Percentiles rank a stretch among this genome's conserved stretches.
Evolutionary conservation across 225 moss, liverwort and hornwort genomes (phyloP).

Genomic region (Sphagnum tenellum): DNA sequence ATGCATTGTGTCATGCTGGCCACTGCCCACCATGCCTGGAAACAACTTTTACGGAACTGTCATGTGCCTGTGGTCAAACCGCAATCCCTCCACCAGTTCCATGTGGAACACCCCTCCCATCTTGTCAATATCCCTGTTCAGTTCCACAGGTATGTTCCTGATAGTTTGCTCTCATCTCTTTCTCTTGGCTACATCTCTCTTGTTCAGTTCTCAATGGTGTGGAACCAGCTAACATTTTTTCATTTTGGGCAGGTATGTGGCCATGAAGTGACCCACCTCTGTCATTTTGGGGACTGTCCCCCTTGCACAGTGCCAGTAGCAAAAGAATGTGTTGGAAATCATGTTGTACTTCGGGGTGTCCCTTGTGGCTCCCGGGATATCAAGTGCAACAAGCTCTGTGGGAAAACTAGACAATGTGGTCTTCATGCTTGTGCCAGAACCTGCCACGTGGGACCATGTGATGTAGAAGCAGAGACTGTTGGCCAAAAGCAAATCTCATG

Average conservation of each 20-base stretch:
- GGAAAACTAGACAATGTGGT: conserved; percentile 86
- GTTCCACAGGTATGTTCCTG: conserved; percentile 49
- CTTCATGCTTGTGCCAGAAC: conserved; percentile 75
- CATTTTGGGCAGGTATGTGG: conserved; percentile 49
- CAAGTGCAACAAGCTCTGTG: conserved; percentile 94
- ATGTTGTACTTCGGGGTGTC: conserved; percentile 73
- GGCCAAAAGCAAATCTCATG: conserved; percentile 43
- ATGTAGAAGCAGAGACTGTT: conserved; percentile 24
- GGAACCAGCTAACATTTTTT: too few species aligned
- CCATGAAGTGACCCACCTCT: conserved; percentile 80
- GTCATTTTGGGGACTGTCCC: conserved; percentile 94
- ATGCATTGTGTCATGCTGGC: conserved; percentile 81
- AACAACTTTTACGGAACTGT: conserved; percentile 78
- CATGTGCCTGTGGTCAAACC: conserved; percentile 87
- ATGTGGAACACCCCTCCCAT: conserved; percentile 89
- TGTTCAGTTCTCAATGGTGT: too few species aligned
- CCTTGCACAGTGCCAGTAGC: conserved; percentile 82
- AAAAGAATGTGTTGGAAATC: conserved; percentile 92
- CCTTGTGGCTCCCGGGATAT: conserved; percentile 89
- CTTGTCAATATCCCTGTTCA: conserved; percentile 78
- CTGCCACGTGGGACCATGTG: conserved; percentile 71
- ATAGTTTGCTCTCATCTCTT: background rate
- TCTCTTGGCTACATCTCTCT: too few species aligned
- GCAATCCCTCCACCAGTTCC: conserved; percentile 86
- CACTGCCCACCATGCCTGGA: conserved; percentile 94